phyloP scores from a whole-genome alignment of 257 asterid genomes.

The Linaria vulgaris region DNA sequence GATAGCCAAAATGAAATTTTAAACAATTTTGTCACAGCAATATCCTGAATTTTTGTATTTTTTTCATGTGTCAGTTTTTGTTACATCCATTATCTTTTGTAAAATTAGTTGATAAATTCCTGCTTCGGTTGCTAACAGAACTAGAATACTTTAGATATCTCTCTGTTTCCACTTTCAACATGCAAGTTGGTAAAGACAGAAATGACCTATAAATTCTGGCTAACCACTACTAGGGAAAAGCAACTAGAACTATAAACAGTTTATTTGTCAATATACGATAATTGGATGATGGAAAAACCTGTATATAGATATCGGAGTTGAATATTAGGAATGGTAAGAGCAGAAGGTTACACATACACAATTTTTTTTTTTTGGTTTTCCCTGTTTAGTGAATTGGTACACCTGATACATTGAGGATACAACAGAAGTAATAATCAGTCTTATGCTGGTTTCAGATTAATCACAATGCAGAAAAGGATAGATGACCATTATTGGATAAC shows the following conservation, averaged over 20 bases:
- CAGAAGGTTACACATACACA: not conserved
- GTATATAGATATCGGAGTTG: not conserved
- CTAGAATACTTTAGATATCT: conserved; percentile 1
- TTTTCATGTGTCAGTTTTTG: not conserved
- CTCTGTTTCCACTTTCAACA: conserved; percentile 7
- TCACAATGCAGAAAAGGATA: not conserved
- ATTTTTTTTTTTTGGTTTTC: too few species aligned
- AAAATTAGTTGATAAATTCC: conserved; percentile 1
- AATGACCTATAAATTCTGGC: conserved; percentile 9
- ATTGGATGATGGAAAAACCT: not conserved
- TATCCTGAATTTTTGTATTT: too few species aligned
- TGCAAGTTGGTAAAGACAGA: conserved; percentile 9
- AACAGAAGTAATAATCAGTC: too few species aligned
- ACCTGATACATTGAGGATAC: not conserved
- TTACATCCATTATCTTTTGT: conserved; percentile 2
- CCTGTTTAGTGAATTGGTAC: too few species aligned
- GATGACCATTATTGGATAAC: not conserved
- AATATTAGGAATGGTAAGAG: not conserved
- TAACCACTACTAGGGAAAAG: conserved; percentile 2
- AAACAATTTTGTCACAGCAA: not conserved
- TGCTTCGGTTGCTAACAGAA: conserved; percentile 15
- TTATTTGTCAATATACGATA: not conserved
- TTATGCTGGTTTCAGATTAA: too few species aligned
- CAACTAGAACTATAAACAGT: not conserved
- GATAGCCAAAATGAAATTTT: not conserved